phyloP scores from a whole-genome alignment of 352 stramenopile species.

The Globisporangium alternatum region DNA sequence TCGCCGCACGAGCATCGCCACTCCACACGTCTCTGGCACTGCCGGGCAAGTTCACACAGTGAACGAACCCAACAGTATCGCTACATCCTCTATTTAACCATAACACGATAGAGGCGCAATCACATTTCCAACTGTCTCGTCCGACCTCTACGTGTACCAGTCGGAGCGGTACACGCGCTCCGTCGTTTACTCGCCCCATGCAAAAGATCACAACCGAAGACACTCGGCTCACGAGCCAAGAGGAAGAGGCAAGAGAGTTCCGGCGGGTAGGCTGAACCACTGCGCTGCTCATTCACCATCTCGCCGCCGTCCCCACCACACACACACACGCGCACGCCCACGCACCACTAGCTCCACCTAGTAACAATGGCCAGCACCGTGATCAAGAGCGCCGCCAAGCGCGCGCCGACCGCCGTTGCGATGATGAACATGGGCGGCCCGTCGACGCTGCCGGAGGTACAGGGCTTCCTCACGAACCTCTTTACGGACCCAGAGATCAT shows the following conservation, averaged over 20 bases:
- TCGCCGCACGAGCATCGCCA: too few relatives aligned
- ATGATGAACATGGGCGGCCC: conserved; percentile 99
- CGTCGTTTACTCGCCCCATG: not conserved
- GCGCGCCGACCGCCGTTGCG: conserved; percentile 57
- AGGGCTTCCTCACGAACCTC: conserved; percentile 98
- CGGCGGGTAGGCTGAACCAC: not conserved
- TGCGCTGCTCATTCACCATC: not conserved
- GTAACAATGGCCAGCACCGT: conserved; percentile 2
- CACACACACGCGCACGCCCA: not conserved
- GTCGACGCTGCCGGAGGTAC: conserved; percentile 92
- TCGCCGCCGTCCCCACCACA: not conserved
- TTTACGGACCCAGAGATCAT: conserved; percentile 99
- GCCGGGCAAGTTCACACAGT: too few relatives aligned
- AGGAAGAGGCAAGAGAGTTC: not conserved
- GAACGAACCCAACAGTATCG: too few relatives aligned
- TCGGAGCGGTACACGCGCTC: not conserved
- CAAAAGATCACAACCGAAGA: conserved; percentile 5
- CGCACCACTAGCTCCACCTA: not conserved
- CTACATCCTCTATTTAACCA: too few relatives aligned
- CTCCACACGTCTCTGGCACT: too few relatives aligned
- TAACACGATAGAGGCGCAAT: too few relatives aligned
- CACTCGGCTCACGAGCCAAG: not conserved
- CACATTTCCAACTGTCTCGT: too few relatives aligned
- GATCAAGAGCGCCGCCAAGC: conserved; percentile 41
- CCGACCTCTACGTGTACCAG: not conserved